Conservation (phyloP, 176 grass and related monocot genomes). For the Raddia guianensis region DNA sequence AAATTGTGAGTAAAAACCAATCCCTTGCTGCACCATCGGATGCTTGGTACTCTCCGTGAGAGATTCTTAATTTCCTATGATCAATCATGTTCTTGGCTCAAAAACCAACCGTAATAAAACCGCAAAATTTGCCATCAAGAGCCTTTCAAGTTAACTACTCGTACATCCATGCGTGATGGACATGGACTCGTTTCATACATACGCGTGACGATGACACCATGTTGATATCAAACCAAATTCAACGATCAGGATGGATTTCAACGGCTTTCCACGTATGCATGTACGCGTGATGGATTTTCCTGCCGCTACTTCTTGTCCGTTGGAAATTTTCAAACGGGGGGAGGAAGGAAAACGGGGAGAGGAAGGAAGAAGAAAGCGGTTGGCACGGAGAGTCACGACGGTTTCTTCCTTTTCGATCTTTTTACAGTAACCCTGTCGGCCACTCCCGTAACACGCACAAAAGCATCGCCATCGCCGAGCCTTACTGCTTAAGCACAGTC, state of each 20-base stretch:
- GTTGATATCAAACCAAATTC: too few relatives aligned
- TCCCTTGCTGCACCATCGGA: slow-evolving; percentile 32
- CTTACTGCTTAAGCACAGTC: not conserved
- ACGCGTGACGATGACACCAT: not conserved
- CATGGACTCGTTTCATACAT: slow-evolving; percentile 18
- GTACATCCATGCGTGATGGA: not conserved
- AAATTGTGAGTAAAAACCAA: slow-evolving; percentile 68
- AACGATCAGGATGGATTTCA: too few relatives aligned
- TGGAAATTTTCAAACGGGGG: slow-evolving; percentile 40
- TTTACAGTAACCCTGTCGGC: slow-evolving; percentile 53
- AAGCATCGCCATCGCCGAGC: slow-evolving; percentile 8
- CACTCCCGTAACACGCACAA: slow-evolving; percentile 37
- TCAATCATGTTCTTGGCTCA: slow-evolving; percentile 11
- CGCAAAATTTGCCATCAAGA: not conserved
- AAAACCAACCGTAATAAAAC: slow-evolving; percentile 29
- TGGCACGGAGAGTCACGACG: slow-evolving; percentile 46
- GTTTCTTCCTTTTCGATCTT: slow-evolving; percentile 46
- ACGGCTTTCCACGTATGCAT: too few relatives aligned
- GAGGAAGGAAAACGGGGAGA: not conserved
- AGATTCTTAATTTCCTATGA: not conserved
- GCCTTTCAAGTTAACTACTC: not conserved
- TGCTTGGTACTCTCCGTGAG: not conserved
- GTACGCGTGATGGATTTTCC: too few relatives aligned
- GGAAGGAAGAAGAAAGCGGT: slow-evolving; percentile 16
- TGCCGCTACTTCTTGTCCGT: not conserved